Base-by-base conservation (phyloP, 2,329 filamentous ascomycete genomes). In the Exophiala viscosa region DNA sequence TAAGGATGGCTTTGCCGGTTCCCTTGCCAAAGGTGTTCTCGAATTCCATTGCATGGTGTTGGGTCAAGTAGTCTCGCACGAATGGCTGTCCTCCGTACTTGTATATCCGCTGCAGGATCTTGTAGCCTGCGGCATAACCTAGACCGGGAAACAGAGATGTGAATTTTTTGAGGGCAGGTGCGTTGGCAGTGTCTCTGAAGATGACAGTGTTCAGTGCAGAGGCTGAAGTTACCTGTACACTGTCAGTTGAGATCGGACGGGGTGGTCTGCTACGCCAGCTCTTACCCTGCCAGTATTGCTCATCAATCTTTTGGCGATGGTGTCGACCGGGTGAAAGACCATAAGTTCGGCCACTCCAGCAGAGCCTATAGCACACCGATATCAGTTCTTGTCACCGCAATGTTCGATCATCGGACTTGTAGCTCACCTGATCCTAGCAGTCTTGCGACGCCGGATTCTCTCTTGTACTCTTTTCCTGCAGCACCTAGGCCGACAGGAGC, bases 41-140 rank as follows among this genome's bases (percentile, higher is more conserved):
- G 69, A 99, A 99, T 62, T 85, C 79, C 64, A 82, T 79, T 62
- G 88, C 87, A 69, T 95, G 86, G 78, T 97, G 81, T 67, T 80
- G 74, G 47, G 82, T 81, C 47, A 99, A 82, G 73, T 87, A 96
- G 74, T 99, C 93, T 49, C 92, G 86, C 35, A 89, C 91, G 65
- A 96, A 88, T 40, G 93, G 93, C 77, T 99, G 93, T 45, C 93
- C 93, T 62, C 93, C 93, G 68, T 96, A 99, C 77, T 99, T 99
- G 82, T 99, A 99, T 69, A 99, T 84, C 71, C 93, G 82, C 81
- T 99, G 93, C 51, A 96, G 83, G 58, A 97, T 80, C 82, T 99
- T 99, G 81, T 99, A 99, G 57, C 91, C 91, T 51, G 93, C 93
- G 52, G 93, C 93, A 72, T 99, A 99, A 67, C 93, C 93, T 55